Evolutionary conservation across 345 rosid species (phyloP), one percentile per base, ranked within the genome.

Genomic region (Trapa incisa): DNA sequence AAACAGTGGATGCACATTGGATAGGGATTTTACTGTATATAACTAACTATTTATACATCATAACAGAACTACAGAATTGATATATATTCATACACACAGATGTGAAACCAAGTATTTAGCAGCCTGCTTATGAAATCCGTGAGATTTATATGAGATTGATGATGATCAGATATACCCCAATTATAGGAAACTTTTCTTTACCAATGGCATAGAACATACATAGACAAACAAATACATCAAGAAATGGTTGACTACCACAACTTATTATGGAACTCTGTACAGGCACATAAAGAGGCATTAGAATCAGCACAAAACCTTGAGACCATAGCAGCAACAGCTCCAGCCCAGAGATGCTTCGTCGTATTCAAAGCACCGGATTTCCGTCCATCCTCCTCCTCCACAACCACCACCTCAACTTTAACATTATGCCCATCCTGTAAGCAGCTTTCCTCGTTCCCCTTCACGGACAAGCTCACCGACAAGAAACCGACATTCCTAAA

Each of bases 301-400:
- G 48, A 68, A 68, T 54, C 29, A 37, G 38, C 33, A 37, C 29
- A 13, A 29, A 66, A 92, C 96, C 96, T 89, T 47, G 96, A 86
- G 73, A 92, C 93, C 85, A 89, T 87, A 32, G 96, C 96, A 68
- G 98, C 82, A 73, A 89, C 80, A 72, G 89, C 96, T 66, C 98
- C 98, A 39, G 96, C 86, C 89, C 87, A 86, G 2, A 92, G 87
- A 80, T 92, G 98, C 69, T 84, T 88, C 41, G 91, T 70, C 45
- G 91, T 86, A 74, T 92, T 92, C 71, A 88, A 69, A 50, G 96
- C 87, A 56, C 80, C 84, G 0, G 80, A 70, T 65, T 71, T 65
- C 71, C n/a, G 14, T 22, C 48, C 48, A 45, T 50, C n/a, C 74
- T 67, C 65, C 71, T 65, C 71, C 70, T 37, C 74, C 74, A 8